phyloP scores from a whole-genome alignment of 1,284 basidiomycete species.

The Rhodotorula sp. region DNA sequence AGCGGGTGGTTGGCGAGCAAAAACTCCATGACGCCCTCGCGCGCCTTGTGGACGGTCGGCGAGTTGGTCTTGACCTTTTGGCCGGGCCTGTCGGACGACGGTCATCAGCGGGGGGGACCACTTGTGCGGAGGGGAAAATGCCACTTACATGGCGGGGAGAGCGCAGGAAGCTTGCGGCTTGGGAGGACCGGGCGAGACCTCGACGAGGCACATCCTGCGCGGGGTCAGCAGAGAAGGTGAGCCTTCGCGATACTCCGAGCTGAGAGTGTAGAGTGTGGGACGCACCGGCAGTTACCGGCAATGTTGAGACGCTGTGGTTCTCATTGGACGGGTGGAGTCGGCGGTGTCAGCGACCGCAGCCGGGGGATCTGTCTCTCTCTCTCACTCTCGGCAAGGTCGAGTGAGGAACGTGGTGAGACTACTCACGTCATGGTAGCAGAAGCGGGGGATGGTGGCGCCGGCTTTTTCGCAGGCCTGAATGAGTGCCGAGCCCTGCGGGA shows the following conservation, averaged over 20 bases:
- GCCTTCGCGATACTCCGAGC: not conserved
- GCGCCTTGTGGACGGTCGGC: conserved; percentile 90
- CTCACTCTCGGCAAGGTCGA: no score
- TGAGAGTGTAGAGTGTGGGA: not conserved
- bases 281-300: conserved; percentile 88
- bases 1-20: conserved; percentile 95
- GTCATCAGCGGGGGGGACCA: no score
- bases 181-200: conserved; percentile 59
- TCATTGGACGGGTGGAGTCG: not conserved
- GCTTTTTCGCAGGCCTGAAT: conserved; percentile 82
- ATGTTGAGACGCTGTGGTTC: conserved; percentile 71
- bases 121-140: not conserved
- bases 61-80: conserved; percentile 95
- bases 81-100: conserved; percentile 59
- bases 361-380: no score
- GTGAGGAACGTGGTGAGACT: not conserved
- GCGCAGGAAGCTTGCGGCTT: conserved; percentile 61
- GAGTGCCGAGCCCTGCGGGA: conserved; percentile 72
- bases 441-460: conserved; percentile 55
- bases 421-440: conserved; percentile 90
- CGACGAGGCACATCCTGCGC: conserved; percentile 88
- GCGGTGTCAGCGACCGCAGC: not conserved
- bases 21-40: conserved; percentile 99
- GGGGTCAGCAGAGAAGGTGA: not conserved
- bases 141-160: conserved; percentile 81